A percentile compares a stretch with the other conserved stretches of the same genome.
These are phyloP conservation scores for Fusarium torreyae DNA, from an alignment of 2,329 filamentous ascomycete species.

Conservation along the genomic window DNA sequence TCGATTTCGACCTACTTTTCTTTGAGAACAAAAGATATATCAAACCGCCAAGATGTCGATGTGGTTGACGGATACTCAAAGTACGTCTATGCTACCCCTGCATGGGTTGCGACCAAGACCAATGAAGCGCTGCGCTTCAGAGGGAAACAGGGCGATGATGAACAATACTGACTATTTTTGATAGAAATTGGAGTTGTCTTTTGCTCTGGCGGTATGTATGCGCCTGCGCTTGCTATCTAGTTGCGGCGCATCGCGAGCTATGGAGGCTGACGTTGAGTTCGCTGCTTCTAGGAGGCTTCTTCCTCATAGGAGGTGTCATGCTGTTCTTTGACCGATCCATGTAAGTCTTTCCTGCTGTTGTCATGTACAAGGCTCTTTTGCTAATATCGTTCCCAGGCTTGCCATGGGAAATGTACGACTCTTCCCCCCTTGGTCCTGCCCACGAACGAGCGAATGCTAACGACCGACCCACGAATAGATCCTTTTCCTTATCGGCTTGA, in stretches of 20 bases:
- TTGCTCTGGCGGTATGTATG: constrained; percentile 91
- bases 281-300: constrained; percentile 81
- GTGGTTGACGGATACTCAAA: constrained; percentile 97
- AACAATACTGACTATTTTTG: constrained; percentile 52
- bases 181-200: constrained; percentile 97
- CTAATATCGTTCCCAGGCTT: constrained; percentile 82
- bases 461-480: constrained; percentile 70
- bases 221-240: constrained; percentile 42
- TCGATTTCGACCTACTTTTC: background rate
- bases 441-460: constrained; percentile 35
- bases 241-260: constrained; percentile 42
- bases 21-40: constrained; percentile 12
- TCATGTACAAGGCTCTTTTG: constrained; percentile 76
- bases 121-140: constrained; percentile 9
- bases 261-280: constrained; percentile 35
- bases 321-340: constrained; percentile 98
- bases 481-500: constrained; percentile 96
- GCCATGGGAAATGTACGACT: constrained; percentile 92
- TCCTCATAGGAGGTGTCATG: constrained; percentile 93
- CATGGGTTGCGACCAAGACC: constrained; percentile 11
- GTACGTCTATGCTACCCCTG: constrained; percentile 67
- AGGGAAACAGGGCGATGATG: background rate
- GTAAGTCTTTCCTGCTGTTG: constrained; percentile 65
- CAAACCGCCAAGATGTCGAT: constrained; percentile 72
- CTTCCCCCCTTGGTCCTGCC: constrained; percentile 17